Evolutionary conservation across 2,329 filamentous ascomycete species (phyloP), one percentile per base, ranked within the genome.

Genomic region (Colletotrichum eremochloae): DNA sequence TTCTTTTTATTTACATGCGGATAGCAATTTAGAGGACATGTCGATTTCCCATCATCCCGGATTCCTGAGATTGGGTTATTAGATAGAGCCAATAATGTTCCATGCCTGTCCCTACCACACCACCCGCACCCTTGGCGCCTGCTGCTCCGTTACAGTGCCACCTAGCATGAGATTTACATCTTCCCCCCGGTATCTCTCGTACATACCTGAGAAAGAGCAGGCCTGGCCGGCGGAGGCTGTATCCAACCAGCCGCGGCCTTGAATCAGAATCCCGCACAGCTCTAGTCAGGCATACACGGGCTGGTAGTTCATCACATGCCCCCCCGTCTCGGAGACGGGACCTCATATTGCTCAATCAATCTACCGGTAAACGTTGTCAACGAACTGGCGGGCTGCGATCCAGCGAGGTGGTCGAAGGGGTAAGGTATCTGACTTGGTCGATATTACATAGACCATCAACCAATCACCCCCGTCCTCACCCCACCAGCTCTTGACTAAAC

Each of bases 201-300:
- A 48, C 20, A n/a, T n/a, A 20, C 4, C 44, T 46, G 18, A 11
- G 11, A n/a, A 56, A 20, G 33, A 38, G 20, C 53, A 38, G 53
- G 52, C 18, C 42, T 15, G 42, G 42, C 42, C 20, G 52, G 52
- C 18, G 52, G 52, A 36, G 52, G 52, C 52, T 38, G 53, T 56
- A 31, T 44, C 18, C 42, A 44, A 6, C 31, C 18, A n/a, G 3
- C 53, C 53, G 53, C 53, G 53, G 53, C 33, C 55, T 57, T 40
- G 55, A 24, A 57, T 57, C 33, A 57, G 55, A 24, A 40, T 57
- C 55, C 55, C 38, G 12, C 53, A 18, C 53, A 36, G 24, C 18
- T 55, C 31, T 53, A 33, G 50, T 53, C 24, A 53, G 50, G 50
- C 29, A 53, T 6, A 18, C 29, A 18, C 29, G 5, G 53, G 53